Base-by-base conservation (phyloP, 2,329 filamentous ascomycete genomes). In the Sporothrix euskadiensis region DNA sequence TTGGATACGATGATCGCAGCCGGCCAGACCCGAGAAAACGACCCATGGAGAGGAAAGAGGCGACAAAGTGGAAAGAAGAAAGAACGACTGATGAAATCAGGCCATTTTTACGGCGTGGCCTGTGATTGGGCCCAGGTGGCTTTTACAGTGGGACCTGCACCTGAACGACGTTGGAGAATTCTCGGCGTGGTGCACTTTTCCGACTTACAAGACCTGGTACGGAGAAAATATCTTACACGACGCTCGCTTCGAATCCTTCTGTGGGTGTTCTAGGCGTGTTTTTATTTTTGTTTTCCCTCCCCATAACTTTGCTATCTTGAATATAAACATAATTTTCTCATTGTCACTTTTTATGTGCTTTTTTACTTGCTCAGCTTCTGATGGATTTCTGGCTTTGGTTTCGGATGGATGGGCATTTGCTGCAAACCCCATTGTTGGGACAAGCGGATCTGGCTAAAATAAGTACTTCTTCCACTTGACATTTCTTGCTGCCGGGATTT, bases 21-120 rank as follows among this genome's bases (percentile, higher is more conserved):
- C 73, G 73, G 73, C 30, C 71, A 63, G 57, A 47, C 49, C 73
- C 73, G 73, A 74, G 16, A 56, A 73, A 74, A 74, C 73, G 71
- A 32, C 68, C 73, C 71, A 74, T 73, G 35, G 41, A 39, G 35
- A 14, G 66, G 47, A 59, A 71, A 59, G 49, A 47, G 54, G 41
- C 16, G 49, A 70, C 32, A 73, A 68, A 73, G 61, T 74, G 73
- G 69, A 41, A 70, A 54, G 63, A 63, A 32, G n/a, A 47, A 57
- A 73, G 39, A 69, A 65, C 73, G 71, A 59, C 47, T 63, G 59
- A 71, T 63, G 12, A 65, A 52, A 73, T 75, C 74, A 75, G 74
- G 69, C 74, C 74, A 75, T 71, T 73, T 65, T 69, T 35, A 16
- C 39, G 59, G 44, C n/a, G 69, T 35, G 52, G 19, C 47, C 22